Evolutionary conservation across 371 early-diverging fungal genomes (phyloP).

Genomic region (Ordospora colligata): DNA sequence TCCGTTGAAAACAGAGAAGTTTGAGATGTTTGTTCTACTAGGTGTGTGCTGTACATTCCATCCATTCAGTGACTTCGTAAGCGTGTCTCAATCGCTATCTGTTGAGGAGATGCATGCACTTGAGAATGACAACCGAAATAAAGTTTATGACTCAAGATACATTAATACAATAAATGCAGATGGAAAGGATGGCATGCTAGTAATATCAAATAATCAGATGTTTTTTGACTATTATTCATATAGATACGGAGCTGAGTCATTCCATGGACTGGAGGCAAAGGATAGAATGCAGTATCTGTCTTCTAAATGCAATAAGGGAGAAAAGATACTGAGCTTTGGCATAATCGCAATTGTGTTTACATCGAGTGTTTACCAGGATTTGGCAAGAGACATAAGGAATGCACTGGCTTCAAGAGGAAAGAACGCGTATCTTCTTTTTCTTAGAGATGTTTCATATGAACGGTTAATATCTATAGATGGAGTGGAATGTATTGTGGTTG

Average conservation of each 20-base stretch:
- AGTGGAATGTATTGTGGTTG: slow-evolving; percentile 49
- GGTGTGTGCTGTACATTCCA: slow-evolving; percentile 14
- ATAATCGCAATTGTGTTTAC: slow-evolving; percentile 50
- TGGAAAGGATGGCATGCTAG: neutral
- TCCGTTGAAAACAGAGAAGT: neutral
- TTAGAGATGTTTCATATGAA: slow-evolving; percentile 48
- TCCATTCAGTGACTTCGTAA: neutral
- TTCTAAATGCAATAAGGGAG: slow-evolving; percentile 16
- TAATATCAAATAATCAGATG: slow-evolving; percentile 9
- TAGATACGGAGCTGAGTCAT: neutral
- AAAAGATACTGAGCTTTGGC: slow-evolving; percentile 13
- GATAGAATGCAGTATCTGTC: slow-evolving; percentile 27
- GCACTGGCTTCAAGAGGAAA: slow-evolving; percentile 2
- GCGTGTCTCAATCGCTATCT: neutral
- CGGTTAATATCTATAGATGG: slow-evolving; percentile 49
- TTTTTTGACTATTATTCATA: slow-evolving; percentile 10
- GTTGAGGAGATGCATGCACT: neutral
- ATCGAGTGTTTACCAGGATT: slow-evolving; percentile 4
- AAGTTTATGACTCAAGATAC: neutral
- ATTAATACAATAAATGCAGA: neutral
- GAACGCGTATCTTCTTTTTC: slow-evolving; percentile 38
- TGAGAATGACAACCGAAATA: neutral
- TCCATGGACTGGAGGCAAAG: neutral
- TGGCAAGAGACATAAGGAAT: slow-evolving; percentile 21
- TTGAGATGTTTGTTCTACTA: neutral